Percentiles rank a stretch among this genome's conserved stretches.
Conservation (phyloP, 352 stramenopile species). For the Phytophthora colocasiae region DNA sequence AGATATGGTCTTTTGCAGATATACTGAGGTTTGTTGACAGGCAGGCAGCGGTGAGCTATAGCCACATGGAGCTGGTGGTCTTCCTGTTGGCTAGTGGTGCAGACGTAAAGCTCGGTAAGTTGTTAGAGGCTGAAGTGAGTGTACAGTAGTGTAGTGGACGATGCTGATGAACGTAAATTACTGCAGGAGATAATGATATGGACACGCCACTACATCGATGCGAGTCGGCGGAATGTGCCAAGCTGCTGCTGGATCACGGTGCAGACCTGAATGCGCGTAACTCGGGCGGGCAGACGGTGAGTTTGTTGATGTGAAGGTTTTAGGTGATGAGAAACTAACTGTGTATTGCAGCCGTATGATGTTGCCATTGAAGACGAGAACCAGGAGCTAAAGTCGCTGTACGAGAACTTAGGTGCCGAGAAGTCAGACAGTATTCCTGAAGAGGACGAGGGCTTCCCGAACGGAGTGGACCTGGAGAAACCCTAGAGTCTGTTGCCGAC, state of each 20-base stretch:
- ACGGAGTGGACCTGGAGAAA: constrained; percentile 31
- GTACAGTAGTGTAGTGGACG: background rate
- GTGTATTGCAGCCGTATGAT: constrained; percentile 54
- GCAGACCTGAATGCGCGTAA: constrained; percentile 75
- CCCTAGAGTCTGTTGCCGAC: constrained; percentile 10
- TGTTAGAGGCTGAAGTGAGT: background rate
- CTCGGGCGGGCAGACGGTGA: constrained; percentile 59
- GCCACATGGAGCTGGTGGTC: constrained; percentile 62
- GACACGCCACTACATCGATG: constrained; percentile 74
- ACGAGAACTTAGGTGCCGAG: constrained; percentile 56
- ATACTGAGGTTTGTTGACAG: constrained; percentile 23
- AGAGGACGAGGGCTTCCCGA: constrained; percentile 34
- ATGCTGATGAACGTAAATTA: background rate
- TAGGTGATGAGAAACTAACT: background rate
- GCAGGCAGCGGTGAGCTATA: constrained; percentile 77
- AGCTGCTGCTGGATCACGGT: constrained; percentile 62
- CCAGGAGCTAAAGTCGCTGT: constrained; percentile 56
- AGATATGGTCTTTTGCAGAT: constrained; percentile 4
- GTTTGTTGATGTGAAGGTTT: background rate
- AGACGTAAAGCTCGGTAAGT: constrained; percentile 47
- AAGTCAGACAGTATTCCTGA: constrained; percentile 49
- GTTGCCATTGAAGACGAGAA: constrained; percentile 71
- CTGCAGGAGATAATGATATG: constrained; percentile 63
- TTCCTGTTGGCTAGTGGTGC: constrained; percentile 59
- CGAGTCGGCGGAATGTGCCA: constrained; percentile 64